Evolutionary conservation across 2,329 filamentous ascomycete genomes (phyloP).

Genomic region (Phyllosticta citriasiana): DNA sequence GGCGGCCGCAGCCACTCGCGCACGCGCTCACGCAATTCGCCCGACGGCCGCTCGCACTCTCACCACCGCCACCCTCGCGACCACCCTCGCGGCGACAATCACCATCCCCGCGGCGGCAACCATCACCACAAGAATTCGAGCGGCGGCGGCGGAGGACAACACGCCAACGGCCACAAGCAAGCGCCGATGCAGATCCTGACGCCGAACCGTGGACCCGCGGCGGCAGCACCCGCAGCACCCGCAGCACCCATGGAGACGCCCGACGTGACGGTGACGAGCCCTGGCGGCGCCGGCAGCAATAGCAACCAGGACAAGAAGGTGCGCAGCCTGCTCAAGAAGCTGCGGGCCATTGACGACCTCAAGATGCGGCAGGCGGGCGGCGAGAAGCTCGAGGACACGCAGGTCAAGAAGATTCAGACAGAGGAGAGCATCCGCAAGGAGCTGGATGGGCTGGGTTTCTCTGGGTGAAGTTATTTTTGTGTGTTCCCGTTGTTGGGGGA

Average conservation of each 20-base stretch:
- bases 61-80: slow-evolving; percentile 4
- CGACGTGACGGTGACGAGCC: slow-evolving; percentile 44
- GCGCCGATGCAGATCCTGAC: slow-evolving; percentile 22
- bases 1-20: slow-evolving; percentile 47
- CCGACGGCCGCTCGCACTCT: slow-evolving; percentile 2
- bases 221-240: background rate
- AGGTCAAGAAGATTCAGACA: slow-evolving; percentile 95
- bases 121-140: background rate
- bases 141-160: background rate
- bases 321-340: slow-evolving; percentile 88
- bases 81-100: background rate
- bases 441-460: slow-evolving; percentile 51
- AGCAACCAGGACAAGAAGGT: slow-evolving; percentile 92
- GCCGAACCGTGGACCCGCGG: slow-evolving; percentile 14
- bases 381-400: slow-evolving; percentile 96
- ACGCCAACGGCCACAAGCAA: background rate
- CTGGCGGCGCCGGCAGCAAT: slow-evolving; percentile 41
- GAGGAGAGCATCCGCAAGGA: slow-evolving; percentile 79
- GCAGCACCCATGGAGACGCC: slow-evolving; percentile 22
- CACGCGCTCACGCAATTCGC: slow-evolving; percentile 31
- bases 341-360: slow-evolving; percentile 91
- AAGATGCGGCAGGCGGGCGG: slow-evolving; percentile 93
- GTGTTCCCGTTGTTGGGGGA: background rate
- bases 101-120: background rate
- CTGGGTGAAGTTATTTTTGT: slow-evolving; percentile 12